Base-by-base conservation (phyloP, 2,329 filamentous ascomycete species). In the Aspergillus floridensis region DNA sequence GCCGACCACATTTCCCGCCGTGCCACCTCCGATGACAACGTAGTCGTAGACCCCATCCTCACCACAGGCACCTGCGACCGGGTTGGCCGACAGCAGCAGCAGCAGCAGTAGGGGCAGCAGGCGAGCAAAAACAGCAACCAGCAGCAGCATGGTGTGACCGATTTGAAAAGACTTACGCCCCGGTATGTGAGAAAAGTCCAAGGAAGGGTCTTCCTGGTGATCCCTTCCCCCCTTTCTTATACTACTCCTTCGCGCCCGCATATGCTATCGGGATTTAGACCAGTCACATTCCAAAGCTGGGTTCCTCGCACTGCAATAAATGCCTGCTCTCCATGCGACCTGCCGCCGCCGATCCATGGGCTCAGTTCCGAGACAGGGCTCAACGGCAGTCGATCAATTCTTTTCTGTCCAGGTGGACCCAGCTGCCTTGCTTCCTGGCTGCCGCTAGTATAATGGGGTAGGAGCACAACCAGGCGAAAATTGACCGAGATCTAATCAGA, bases 21-120 rank as follows among this genome's bases (percentile, higher is more conserved):
- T 74, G 22, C 74, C 74, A 44, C 73, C 72, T 24, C 74, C 74
- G 19, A 76, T 64, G 7, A 76, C 58, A 16, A 75, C 65, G 41
- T 73, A 74, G 57, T 75, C 72, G 16, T 44, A 44, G 38, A 44
- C 38, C 16, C 38, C 38, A 44, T 44, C n/a, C 38, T 44, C 38
- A 44, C 38, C 38, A 19, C 38, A 44, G 16, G 14, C 38, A 19
- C 14, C 38, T n/a, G 38, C 16, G 8, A 44, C 38, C 5, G 38
- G 16, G 38, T 7, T 19, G 6, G 5, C 14, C 4, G 3, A 22
- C 38, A 44, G 38, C 6, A 19, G 6, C 38, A 41, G 38, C 38
- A 35, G 5, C 10, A 35, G 32, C 32, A 35, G 32, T 11, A 35
- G 32, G 2, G 7, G 7, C 26, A 35, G 32, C 14, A 44, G 38